Conservation (phyloP, 73 alveolate species). For the Paramecium octaurelia region DNA sequence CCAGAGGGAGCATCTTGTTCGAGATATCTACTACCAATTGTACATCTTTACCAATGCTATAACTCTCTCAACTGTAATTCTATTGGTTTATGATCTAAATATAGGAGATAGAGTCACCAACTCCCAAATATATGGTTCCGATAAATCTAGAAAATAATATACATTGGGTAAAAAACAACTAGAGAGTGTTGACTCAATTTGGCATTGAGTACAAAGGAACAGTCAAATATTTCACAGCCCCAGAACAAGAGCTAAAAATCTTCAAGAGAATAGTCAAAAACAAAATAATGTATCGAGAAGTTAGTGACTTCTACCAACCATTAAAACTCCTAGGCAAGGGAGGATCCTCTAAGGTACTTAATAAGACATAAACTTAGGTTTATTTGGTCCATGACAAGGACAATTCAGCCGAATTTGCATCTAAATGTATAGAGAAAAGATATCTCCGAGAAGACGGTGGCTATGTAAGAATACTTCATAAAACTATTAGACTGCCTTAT, state of each 20-base stretch:
- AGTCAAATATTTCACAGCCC: not conserved
- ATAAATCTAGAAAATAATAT: not conserved
- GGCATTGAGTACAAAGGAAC: slow-evolving; percentile 7
- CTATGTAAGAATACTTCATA: not conserved
- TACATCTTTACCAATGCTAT: not conserved
- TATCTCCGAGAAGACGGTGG: slow-evolving; percentile 21
- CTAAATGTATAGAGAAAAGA: slow-evolving; percentile 26
- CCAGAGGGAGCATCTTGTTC: not conserved
- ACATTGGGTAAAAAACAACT: not conserved
- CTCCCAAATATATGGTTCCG: not conserved
- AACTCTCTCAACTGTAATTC: not conserved
- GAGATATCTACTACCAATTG: not conserved
- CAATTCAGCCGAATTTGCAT: not conserved
- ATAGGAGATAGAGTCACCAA: not conserved
- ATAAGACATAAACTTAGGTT: not conserved
- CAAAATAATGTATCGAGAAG: not conserved
- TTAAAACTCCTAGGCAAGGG: not conserved
- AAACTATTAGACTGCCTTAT: not conserved
- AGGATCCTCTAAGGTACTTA: not conserved
- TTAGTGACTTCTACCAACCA: slow-evolving; percentile 10
- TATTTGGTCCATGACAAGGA: not conserved
- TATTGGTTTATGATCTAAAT: not conserved
- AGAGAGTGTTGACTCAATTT: not conserved
- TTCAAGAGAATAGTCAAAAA: not conserved
- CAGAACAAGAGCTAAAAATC: not conserved